Evolutionary conservation across 139 green algal species (phyloP).

Genomic region (Tetraselmis striata): DNA sequence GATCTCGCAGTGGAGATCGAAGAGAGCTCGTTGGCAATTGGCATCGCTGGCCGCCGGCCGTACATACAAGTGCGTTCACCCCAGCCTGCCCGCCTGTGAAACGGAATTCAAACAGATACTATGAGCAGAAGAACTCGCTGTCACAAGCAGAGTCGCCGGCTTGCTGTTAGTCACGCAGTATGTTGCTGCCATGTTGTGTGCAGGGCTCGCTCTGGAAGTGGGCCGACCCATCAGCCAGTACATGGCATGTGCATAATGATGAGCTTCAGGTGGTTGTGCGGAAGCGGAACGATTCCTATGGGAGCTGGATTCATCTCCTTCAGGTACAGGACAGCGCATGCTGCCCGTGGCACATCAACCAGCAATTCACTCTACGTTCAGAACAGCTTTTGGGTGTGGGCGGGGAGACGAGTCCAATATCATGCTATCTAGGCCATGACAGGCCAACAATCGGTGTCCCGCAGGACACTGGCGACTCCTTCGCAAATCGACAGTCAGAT

Average conservation of each 20-base stretch:
- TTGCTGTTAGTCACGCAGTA: neutral
- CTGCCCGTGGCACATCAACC: no score
- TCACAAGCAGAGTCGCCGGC: no score
- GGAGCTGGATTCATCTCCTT: neutral
- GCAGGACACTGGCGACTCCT: neutral
- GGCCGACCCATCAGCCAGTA: neutral
- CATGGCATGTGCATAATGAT: neutral
- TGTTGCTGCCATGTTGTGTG: neutral
- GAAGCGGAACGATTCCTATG: neutral
- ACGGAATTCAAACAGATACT: no score
- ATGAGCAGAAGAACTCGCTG: no score
- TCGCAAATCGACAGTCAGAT: neutral
- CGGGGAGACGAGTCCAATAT: no score
- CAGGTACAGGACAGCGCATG: no score
- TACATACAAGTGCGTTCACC: neutral
- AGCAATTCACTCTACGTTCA: no score
- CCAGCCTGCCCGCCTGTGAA: no score
- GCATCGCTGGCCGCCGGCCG: neutral
- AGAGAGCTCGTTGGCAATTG: neutral
- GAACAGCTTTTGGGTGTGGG: no score
- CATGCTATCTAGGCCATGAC: no score
- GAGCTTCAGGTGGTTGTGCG: neutral
- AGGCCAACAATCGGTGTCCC: no score
- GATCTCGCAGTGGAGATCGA: neutral
- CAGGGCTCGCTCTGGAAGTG: neutral